Conservation (phyloP, 2,329 filamentous ascomycete genomes). For the Penicillium hesseltinei region DNA sequence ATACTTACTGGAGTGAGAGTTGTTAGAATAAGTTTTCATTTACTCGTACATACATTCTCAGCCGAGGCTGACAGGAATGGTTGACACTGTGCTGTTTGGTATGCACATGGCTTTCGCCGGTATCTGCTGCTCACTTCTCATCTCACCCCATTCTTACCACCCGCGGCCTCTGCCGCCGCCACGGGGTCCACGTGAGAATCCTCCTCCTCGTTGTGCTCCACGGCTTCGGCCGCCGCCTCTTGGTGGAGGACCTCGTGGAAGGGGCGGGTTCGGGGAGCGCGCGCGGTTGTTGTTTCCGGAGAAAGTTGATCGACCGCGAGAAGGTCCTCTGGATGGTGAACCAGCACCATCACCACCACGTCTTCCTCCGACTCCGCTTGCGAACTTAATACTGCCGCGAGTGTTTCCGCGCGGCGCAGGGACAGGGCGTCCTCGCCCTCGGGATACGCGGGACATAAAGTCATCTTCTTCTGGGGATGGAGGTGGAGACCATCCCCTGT, state of each 20-base stretch:
- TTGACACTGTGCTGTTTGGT: background rate
- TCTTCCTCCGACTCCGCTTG: conserved; percentile 29
- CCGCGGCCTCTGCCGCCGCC: conserved; percentile 17
- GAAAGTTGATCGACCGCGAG: conserved; percentile 27
- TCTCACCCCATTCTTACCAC: conserved; percentile 6
- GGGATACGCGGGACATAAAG: conserved; percentile 27
- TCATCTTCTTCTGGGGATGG: conserved; percentile 36
- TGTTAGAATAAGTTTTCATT: background rate
- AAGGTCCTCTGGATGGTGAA: background rate
- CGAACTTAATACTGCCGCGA: conserved; percentile 39
- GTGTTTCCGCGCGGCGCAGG: conserved; percentile 25
- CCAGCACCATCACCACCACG: conserved; percentile 10
- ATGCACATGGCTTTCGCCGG: background rate
- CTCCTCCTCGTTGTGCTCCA: conserved; percentile 15
- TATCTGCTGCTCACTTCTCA: background rate
- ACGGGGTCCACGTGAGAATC: conserved; percentile 8
- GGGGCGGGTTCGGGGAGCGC: conserved; percentile 30
- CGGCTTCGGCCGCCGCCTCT: conserved; percentile 14
- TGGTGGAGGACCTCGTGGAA: conserved; percentile 5
- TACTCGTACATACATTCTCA: background rate
- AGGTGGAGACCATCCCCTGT: conserved; percentile 19
- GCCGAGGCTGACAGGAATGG: background rate
- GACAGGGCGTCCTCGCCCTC: conserved; percentile 27
- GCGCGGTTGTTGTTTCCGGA: conserved; percentile 22
- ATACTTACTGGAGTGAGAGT: background rate